phyloP scores from a whole-genome alignment of 192 early-diverging fungal genomes.

The Coemansia sp. region DNA sequence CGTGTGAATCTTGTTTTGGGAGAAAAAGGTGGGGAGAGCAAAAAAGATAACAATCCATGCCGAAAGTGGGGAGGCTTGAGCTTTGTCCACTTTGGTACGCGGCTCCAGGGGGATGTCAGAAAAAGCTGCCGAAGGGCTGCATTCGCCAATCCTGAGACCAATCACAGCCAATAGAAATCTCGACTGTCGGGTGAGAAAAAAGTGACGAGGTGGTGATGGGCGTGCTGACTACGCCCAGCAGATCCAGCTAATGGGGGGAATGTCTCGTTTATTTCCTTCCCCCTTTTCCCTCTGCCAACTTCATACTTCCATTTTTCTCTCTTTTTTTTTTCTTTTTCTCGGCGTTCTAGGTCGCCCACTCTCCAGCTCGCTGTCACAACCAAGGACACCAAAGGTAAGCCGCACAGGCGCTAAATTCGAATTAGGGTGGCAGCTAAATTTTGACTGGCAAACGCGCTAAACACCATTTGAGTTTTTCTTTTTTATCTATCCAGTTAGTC shows the following conservation, averaged over 20 bases:
- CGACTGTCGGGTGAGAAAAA: background rate
- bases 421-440: background rate
- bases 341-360: background rate
- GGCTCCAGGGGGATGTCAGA: background rate
- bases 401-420: background rate
- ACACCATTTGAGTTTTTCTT: no score
- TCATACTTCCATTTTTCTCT: background rate
- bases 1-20: background rate
- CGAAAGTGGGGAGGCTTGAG: background rate
- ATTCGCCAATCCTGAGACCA: background rate
- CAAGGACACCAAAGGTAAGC: background rate
- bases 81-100: background rate
- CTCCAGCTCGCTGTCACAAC: background rate
- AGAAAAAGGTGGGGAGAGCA: background rate
- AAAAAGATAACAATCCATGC: background rate
- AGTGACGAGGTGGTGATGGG: background rate
- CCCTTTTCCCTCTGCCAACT: background rate
- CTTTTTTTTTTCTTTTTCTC: conserved; percentile 3
- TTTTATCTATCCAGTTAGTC: background rate
- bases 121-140: background rate
- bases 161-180: background rate
- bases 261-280: background rate
- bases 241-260: background rate
- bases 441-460: no score
- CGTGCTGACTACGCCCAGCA: background rate